phyloP scores from a whole-genome alignment of 306 rosid species.

The Chamaecrista fasciculata region DNA sequence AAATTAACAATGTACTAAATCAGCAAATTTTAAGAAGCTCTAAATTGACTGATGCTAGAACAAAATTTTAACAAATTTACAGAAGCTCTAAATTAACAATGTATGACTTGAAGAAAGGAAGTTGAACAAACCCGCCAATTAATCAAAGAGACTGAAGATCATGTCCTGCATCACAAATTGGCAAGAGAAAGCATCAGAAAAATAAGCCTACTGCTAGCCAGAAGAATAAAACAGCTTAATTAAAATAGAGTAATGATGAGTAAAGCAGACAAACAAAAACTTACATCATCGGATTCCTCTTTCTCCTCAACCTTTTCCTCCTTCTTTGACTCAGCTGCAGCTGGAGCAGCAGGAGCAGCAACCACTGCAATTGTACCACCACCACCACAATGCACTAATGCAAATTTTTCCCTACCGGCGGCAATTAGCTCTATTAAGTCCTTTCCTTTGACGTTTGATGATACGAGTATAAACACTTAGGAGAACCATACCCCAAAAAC shows the following conservation, averaged over 20 bases:
- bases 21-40: too few relatives aligned
- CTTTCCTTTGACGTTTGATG: constrained; percentile 60
- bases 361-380: constrained; percentile 43
- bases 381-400: constrained; percentile 70
- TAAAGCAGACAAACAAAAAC: not conserved
- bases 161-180: constrained; percentile 59
- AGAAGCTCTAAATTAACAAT: constrained; percentile 16
- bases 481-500: too few relatives aligned
- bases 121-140: constrained; percentile 18
- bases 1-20: too few relatives aligned
- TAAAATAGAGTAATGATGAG: not conserved
- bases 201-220: not conserved
- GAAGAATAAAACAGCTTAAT: not conserved
- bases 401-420: constrained; percentile 63
- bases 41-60: constrained; percentile 10
- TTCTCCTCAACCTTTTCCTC: constrained; percentile 81
- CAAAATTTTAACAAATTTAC: constrained; percentile 31
- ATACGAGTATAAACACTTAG: too few relatives aligned
- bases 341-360: constrained; percentile 50
- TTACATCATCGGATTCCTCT: constrained; percentile 81
- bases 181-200: not conserved
- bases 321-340: constrained; percentile 67
- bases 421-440: constrained; percentile 76
- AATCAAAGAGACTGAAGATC: constrained; percentile 86
- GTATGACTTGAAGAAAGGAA: too few relatives aligned